These are phyloP conservation scores for Russula earlei DNA, from an alignment of 768 basidiomycete species.

Conservation along the genomic window DNA sequence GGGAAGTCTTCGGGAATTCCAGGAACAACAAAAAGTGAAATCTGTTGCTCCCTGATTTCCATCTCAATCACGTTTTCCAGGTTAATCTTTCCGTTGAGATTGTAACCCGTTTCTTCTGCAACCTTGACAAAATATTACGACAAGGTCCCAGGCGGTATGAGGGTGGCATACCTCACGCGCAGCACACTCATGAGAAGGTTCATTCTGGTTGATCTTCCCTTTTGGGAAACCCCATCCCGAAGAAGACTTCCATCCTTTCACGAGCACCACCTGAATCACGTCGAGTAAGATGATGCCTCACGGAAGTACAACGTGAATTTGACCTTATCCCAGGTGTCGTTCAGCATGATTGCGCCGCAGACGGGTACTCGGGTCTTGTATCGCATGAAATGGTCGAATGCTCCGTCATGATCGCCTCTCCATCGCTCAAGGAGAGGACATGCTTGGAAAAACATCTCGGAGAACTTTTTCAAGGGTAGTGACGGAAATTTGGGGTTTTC, in stretches of 20 bases:
- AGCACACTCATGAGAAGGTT: conserved; percentile 76
- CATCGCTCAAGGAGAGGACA: conserved; percentile 78
- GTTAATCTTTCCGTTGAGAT: conserved; percentile 59
- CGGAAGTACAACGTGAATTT: conserved; percentile 14
- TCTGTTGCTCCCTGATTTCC: conserved; percentile 81
- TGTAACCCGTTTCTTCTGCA: conserved; percentile 94
- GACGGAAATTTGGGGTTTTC: conserved; percentile 82
- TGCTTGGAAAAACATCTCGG: conserved; percentile 77
- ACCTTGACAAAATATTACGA: conserved; percentile 46
- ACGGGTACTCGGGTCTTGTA: conserved; percentile 97
- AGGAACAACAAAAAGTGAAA: conserved; percentile 84
- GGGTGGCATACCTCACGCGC: conserved; percentile 67
- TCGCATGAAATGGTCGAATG: conserved; percentile 84
- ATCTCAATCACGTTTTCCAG: conserved; percentile 68
- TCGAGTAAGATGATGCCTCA: conserved; percentile 14
- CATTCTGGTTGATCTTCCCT: conserved; percentile 97
- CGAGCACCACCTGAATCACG: conserved; percentile 72
- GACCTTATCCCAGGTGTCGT: conserved; percentile 89
- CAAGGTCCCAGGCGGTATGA: not conserved
- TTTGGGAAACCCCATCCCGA: conserved; percentile 99
- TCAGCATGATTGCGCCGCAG: conserved; percentile 95
- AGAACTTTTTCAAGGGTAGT: conserved; percentile 85
- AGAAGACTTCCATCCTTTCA: conserved; percentile 95
- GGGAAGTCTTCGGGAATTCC: conserved; percentile 79
- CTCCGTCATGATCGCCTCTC: conserved; percentile 77